Conservation (phyloP, 2,329 filamentous ascomycete species). For the Nemania sp. region DNA sequence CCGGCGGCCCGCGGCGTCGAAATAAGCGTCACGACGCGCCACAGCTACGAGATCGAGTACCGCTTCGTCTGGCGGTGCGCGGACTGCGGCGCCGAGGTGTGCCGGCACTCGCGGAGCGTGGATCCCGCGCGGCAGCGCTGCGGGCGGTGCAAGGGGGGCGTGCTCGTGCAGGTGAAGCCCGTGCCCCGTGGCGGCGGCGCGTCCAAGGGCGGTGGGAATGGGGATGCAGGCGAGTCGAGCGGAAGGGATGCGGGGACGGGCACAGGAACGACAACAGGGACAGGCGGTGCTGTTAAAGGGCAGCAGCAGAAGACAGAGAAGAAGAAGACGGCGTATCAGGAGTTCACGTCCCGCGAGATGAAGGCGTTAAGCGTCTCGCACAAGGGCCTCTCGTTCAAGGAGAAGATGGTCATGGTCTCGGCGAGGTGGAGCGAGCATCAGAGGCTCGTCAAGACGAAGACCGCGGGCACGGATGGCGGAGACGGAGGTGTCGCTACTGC, state of each 20-base stretch:
- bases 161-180: conserved; percentile 78
- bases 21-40: conserved; percentile 84
- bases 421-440: conserved; percentile 66
- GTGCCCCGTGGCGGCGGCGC: conserved; percentile 58
- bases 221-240: conserved; percentile 32
- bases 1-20: conserved; percentile 19
- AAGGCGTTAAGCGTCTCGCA: conserved; percentile 35
- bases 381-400: conserved; percentile 56
- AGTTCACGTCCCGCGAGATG: conserved; percentile 36
- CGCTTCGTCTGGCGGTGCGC: conserved; percentile 87
- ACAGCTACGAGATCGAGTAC: conserved; percentile 87
- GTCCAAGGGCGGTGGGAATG: conserved; percentile 13
- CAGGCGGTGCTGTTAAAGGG: conserved; percentile 1
- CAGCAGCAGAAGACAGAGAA: conserved; percentile 12
- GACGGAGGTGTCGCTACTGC: neutral
- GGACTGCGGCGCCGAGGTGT: conserved; percentile 72
- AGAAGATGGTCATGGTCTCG: conserved; percentile 68
- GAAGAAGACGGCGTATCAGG: conserved; percentile 45
- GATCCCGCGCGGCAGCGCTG: conserved; percentile 73
- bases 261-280: neutral
- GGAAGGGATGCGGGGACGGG: neutral
- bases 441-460: conserved; percentile 66
- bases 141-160: conserved; percentile 69
- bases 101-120: conserved; percentile 85
- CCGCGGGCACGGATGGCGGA: conserved; percentile 11